Conservation (phyloP, 805 yeast species). For the Nakazawaea pomicola region DNA sequence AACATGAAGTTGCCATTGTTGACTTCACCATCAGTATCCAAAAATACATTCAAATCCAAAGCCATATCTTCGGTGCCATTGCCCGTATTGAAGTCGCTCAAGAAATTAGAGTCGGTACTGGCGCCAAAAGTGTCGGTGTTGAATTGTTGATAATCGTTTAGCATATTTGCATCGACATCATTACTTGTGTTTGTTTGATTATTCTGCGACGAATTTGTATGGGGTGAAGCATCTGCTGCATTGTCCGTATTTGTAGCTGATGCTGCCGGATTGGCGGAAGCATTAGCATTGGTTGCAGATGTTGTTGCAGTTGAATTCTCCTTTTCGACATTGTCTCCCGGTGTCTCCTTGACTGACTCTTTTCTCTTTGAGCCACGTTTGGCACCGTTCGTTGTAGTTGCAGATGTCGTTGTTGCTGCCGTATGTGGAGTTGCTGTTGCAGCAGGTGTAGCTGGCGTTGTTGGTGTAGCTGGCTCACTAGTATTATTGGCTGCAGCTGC, state of each 20-base stretch:
- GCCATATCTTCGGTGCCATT: conserved; percentile 11
- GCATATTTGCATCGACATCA: conserved; percentile 8
- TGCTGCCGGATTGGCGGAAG: too few species aligned
- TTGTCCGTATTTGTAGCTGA: neutral
- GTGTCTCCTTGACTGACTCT: conserved; percentile 11
- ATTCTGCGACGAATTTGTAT: neutral
- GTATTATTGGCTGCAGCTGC: conserved; percentile 17
- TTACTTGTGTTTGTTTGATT: neutral
- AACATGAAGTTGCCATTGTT: conserved; percentile 12
- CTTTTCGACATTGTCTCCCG: neutral
- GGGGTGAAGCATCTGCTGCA: conserved; percentile 1
- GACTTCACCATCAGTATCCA: conserved; percentile 10
- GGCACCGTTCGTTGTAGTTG: conserved; percentile 10
- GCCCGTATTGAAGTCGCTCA: conserved; percentile 9
- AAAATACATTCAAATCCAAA: conserved; percentile 11
- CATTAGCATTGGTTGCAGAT: neutral
- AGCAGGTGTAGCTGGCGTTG: conserved; percentile 31
- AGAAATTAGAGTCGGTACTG: conserved; percentile 11
- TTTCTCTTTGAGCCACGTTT: conserved; percentile 15
- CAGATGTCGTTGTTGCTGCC: conserved; percentile 1
- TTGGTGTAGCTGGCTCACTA: conserved; percentile 37
- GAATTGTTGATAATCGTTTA: conserved; percentile 12
- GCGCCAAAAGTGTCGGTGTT: conserved; percentile 10
- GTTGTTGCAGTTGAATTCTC: neutral
- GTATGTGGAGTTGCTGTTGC: conserved; percentile 13